phyloP scores from a whole-genome alignment of 202 grass and related monocot species.

The Cymbopogon flexuosus region DNA sequence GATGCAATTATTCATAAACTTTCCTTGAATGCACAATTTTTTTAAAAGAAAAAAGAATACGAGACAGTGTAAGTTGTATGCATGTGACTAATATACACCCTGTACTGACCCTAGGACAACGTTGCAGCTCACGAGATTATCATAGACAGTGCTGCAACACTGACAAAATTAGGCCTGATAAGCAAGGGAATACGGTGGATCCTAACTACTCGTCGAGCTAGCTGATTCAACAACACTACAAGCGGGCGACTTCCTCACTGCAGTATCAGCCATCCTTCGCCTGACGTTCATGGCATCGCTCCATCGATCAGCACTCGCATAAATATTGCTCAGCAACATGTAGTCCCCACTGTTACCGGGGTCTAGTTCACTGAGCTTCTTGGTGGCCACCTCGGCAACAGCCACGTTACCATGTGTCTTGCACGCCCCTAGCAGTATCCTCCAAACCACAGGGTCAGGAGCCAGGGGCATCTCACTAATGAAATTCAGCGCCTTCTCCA shows the following conservation, averaged over 20 bases:
- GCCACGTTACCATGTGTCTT: conserved; percentile 31
- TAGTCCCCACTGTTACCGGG: not conserved
- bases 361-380: conserved; percentile 26
- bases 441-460: conserved; percentile 43
- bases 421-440: conserved; percentile 45
- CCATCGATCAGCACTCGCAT: conserved; percentile 27
- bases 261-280: conserved; percentile 18
- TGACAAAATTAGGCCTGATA: not conserved
- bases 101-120: not conserved
- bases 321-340: not conserved
- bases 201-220: not conserved
- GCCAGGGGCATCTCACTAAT: conserved; percentile 34
- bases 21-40: not conserved
- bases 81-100: not conserved
- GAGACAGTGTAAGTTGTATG: not conserved
- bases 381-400: conserved; percentile 33
- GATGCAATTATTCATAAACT: not conserved
- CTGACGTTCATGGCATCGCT: conserved; percentile 32
- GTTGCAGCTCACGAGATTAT: not conserved
- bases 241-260: conserved; percentile 37
- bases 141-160: not conserved
- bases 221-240: conserved; percentile 29
- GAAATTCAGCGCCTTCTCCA: conserved; percentile 35
- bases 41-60: not conserved
- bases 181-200: not conserved